Evolutionary conservation across 2,329 filamentous ascomycete genomes (phyloP).

Genomic region (Cadophora luteo-olivacea): DNA sequence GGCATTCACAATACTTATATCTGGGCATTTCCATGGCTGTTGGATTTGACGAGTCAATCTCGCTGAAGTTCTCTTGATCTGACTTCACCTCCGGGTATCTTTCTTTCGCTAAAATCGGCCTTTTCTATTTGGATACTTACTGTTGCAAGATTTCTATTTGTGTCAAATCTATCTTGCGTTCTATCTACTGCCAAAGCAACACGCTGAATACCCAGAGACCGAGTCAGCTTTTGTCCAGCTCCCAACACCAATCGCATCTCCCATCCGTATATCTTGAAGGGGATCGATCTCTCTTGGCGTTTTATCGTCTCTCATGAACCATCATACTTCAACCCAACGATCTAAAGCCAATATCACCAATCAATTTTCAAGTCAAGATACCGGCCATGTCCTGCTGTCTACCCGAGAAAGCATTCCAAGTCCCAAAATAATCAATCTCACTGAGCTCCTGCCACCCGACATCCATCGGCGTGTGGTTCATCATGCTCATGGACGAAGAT

Average conservation of each 20-base stretch:
- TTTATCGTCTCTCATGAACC: background rate
- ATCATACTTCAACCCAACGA: background rate
- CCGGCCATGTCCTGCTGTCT: conserved; percentile 15
- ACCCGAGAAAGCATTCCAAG: conserved; percentile 19
- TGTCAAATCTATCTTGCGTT: background rate
- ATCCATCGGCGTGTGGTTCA: conserved; percentile 6
- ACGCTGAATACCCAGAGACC: background rate
- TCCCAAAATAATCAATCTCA: conserved; percentile 22
- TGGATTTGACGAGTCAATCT: background rate
- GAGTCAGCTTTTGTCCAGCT: background rate
- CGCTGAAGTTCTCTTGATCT: background rate
- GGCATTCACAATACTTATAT: background rate
- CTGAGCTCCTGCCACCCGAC: conserved; percentile 21
- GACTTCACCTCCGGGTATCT: background rate
- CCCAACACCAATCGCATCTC: background rate
- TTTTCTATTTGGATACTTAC: background rate
- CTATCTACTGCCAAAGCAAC: conserved; percentile 4
- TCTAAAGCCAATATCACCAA: background rate
- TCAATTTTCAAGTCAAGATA: conserved; percentile 8
- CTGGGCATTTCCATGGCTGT: background rate
- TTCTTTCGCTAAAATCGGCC: too few species aligned
- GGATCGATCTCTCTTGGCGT: background rate
- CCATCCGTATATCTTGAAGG: background rate
- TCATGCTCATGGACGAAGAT: background rate
- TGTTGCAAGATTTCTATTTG: background rate